Base-by-base conservation (phyloP, 2,329 filamentous ascomycete genomes). In the Aspergillus pseudonomiae region DNA sequence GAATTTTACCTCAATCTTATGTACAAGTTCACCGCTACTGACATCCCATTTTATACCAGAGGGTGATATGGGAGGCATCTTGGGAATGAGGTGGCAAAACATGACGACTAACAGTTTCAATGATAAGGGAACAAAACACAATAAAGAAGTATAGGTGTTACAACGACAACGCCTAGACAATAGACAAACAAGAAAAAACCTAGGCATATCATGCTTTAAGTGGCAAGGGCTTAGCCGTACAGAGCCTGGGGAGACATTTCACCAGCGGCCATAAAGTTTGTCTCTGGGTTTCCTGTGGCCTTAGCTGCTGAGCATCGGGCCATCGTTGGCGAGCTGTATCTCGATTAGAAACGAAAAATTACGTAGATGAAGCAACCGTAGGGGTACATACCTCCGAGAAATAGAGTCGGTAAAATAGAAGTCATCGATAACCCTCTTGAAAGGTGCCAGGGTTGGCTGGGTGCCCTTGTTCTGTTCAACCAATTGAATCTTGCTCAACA, bases 391-490 rank as follows among this genome's bases (percentile, higher is more conserved):
- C 93, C 93, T 97, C 86, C 95, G 90, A 45, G 94, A 96, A 79
- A 99, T 97, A 63, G 90, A 89, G 81, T 99, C 94, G 79, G 95
- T 99, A 81, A 98, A 97, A 84, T 94, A 99, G 80, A 99, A 99
- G 84, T 99, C 92, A 74, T 97, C 89, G 72, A 99, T 92, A 62
- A 91, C 88, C 81, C 91, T 92, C 84, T 89, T 92, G 74, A 99
- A 85, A 34, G 91, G 88, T 71, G 85, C 81, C n/a, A 88, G 89
- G 46, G 84, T 90, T n/a, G 85, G 74, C 80, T 92, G 90, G 57
- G 88, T 82, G 55, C 92, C 93, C 87, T 95, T 97, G 85, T 98
- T 98, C 81, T 96, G 92, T 76, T 98, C 95, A 59, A 97, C 92
- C 63, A 99, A 85, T 81, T 98, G 94, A 63, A 97, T 91, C 85